These are phyloP conservation scores for Camellia lanceoleosa DNA, from an alignment of 148 eudicot genomes.

Conservation along the genomic window DNA sequence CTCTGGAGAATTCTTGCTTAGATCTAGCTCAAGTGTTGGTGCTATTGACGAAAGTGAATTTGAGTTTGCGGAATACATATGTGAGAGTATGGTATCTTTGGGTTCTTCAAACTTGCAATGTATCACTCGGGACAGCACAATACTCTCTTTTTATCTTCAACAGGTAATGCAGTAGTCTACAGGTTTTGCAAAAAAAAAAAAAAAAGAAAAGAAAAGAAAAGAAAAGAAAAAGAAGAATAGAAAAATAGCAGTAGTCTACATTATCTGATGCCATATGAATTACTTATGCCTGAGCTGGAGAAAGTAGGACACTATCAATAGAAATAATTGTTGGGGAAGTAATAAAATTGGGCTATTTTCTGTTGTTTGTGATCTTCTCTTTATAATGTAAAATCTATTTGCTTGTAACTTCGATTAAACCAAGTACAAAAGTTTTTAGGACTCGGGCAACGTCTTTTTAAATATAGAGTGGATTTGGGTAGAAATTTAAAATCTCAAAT, in stretches of 20 bases:
- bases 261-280: not conserved
- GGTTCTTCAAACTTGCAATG: conserved; percentile 84
- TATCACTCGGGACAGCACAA: conserved; percentile 47
- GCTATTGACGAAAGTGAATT: conserved; percentile 55
- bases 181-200: too few relatives aligned
- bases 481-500: too few relatives aligned
- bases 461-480: too few relatives aligned
- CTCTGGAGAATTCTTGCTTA: conserved; percentile 70
- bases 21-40: conserved; percentile 50
- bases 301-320: not conserved
- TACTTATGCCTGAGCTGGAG: not conserved
- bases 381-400: not conserved
- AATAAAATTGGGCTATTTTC: not conserved
- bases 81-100: conserved; percentile 89
- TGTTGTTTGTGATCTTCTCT: not conserved
- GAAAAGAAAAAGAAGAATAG: too few relatives aligned
- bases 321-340: not conserved
- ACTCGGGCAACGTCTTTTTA: too few relatives aligned
- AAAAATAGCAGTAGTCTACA: not conserved
- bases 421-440: too few relatives aligned
- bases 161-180: conserved; percentile 48
- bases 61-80: conserved; percentile 82
- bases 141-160: conserved; percentile 64
- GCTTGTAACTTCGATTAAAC: too few relatives aligned
- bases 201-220: too few relatives aligned